Base-by-base conservation (phyloP, 805 yeast species). In the Kodamaea laetipori region DNA sequence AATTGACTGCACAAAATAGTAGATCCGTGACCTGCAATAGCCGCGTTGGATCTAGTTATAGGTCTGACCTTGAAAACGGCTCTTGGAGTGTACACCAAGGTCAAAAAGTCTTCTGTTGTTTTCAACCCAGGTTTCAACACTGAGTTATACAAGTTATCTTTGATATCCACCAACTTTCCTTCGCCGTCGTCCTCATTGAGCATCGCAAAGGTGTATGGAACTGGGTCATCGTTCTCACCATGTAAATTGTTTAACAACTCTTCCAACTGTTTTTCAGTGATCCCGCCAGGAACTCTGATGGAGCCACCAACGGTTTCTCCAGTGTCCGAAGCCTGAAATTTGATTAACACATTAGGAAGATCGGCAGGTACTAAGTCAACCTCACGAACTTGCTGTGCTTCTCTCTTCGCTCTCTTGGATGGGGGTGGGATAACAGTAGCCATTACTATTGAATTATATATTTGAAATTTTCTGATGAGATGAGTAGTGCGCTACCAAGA, bases 401-500 rank as follows among this genome's bases (percentile, higher is more conserved):
- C 86, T 60, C 81, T 80, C 64, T 77, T 86, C 61, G 88, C 96
- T 59, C 82, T 87, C 64, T 94, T 92, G 1, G 96, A 84, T 15
- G 87, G 95, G 31, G 97, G 98, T 18, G 99, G 99, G 37, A 94
- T 64, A 34, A 88, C 73, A 0, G 98, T 94, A 40, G 98, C 94
- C 98, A 92, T 90, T 30, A 11, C 43, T 13, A 13, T 24, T 26
- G 27, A 26, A 17, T 25, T 25, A 12, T 27, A 25, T 23, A 15
- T 27, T 25, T 11, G 16, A 30, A n/a, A 25, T 37, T 37, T 16
- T 34, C 43, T 13, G 44, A 39, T 39, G 45, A 32, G 40, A 21
- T 27, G 30, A 34, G 24, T n/a, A 25, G 31, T 16, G 39, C 39
- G 32, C 39, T 26, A 37, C 31, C 39, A 37, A 30, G 15, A 4